Evolutionary conservation across 2,329 filamentous ascomycete genomes (phyloP), one percentile per base, ranked within the genome.

Genomic region (Cladosporium velox): DNA sequence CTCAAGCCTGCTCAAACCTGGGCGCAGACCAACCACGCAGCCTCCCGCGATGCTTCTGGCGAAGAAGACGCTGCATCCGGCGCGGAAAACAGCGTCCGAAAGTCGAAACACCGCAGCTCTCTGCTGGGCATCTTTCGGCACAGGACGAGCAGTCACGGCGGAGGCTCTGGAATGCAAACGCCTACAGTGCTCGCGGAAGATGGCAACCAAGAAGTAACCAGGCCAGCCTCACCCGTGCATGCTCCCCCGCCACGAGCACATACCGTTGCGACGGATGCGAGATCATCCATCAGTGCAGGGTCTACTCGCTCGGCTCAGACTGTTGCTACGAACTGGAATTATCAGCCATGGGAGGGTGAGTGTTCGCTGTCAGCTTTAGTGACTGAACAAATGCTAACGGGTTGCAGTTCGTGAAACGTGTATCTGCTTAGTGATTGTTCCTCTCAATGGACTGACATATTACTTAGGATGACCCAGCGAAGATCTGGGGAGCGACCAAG

Each of bases 51-150:
- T 41, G 65, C 61, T n/a, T 72, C 72, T 2, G 70, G 68, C 5
- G 72, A 75, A 34, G 72, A 71, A 15, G 72, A 75, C 55, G 67
- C 71, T 2, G 63, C 59, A 1, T 65, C 71, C 11, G 73, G 73
- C 11, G 72, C 72, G 15, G 73, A 74, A 3, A 70, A 71, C 12
- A 47, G 55, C 11, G 51, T 18, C 11, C 51, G 61, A 6, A 51
- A 63, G 34, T 34, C 65, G 11, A 57, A 64, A 28, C 72, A 72
- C 49, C 70, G 72, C 35, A 72, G 70, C 65, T 75, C 74, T 15
- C 54, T 75, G 2, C 67, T 73, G 4, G 69, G 69, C n/a, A 73
- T 74, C 55, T 66, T 74, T 15, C 71, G 70, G 34, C 70, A 70
- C 59, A 54, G 66, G 30, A 54, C 63, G 18, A 51, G 32, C 21